These are phyloP conservation scores for Jimgerdemannia lactiflua DNA, from an alignment of 192 early-diverging fungal genomes.

Conservation along the genomic window DNA sequence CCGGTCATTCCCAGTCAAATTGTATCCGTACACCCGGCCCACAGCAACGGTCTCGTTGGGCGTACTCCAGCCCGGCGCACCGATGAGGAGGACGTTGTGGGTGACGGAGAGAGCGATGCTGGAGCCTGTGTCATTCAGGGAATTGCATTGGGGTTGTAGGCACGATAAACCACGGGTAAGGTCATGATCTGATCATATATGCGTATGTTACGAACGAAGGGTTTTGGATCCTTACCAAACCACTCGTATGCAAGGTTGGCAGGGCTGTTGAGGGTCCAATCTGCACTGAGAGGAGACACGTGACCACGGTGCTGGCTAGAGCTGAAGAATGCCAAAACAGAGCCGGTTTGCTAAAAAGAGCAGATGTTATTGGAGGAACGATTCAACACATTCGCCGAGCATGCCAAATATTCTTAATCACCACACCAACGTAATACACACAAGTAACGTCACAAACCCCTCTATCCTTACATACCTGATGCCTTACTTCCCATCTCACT, in stretches of 20 bases:
- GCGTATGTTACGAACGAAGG: too few species aligned
- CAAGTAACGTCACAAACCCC: too few species aligned
- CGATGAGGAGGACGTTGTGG: conserved; percentile 36
- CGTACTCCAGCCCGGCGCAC: conserved; percentile 48
- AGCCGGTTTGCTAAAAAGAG: background rate
- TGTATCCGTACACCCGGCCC: background rate
- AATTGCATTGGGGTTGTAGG: background rate
- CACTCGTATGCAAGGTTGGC: background rate
- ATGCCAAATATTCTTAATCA: background rate
- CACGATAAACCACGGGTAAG: background rate
- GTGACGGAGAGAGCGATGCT: background rate
- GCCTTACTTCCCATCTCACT: background rate
- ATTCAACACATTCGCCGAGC: too few species aligned
- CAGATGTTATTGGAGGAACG: too few species aligned
- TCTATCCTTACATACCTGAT: background rate
- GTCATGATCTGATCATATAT: too few species aligned
- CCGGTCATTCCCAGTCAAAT: background rate
- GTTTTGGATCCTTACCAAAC: background rate
- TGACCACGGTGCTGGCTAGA: background rate
- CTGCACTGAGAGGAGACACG: background rate
- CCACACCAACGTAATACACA: background rate
- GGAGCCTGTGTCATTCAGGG: background rate
- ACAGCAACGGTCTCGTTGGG: background rate
- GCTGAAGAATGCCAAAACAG: background rate
- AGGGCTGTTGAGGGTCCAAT: background rate